Percentiles rank a stretch among this genome's conserved stretches.
Evolutionary conservation across 2,329 filamentous ascomycete species (phyloP).

Genomic region (Sarocladium kiliense): DNA sequence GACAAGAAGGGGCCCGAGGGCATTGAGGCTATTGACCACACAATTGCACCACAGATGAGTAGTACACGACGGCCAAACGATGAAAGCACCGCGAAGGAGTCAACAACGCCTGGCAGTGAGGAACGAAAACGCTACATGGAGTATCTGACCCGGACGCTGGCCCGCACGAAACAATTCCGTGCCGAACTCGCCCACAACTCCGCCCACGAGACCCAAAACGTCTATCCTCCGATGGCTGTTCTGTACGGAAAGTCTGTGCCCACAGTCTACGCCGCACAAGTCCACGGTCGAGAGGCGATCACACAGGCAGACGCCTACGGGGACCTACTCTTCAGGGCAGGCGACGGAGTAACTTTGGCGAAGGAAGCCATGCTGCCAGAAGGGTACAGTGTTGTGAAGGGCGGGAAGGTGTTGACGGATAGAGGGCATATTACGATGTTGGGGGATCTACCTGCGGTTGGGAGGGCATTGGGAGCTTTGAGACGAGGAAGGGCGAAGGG

Average conservation of each 20-base stretch:
- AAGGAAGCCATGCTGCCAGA: slow-evolving; percentile 78
- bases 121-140: slow-evolving; percentile 33
- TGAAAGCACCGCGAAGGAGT: slow-evolving; percentile 5
- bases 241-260: slow-evolving; percentile 85
- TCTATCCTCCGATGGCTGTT: slow-evolving; percentile 75
- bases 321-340: slow-evolving; percentile 77
- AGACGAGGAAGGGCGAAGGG: slow-evolving; percentile 63
- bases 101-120: slow-evolving; percentile 11
- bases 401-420: slow-evolving; percentile 73
- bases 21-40: slow-evolving; percentile 28
- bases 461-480: slow-evolving; percentile 66
- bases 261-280: slow-evolving; percentile 76
- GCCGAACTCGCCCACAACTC: slow-evolving; percentile 61
- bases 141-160: slow-evolving; percentile 73
- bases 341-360: slow-evolving; percentile 85
- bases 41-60: slow-evolving; percentile 22
- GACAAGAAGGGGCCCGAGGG: slow-evolving; percentile 21
- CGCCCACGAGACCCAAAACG: slow-evolving; percentile 56
- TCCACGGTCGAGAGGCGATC: slow-evolving; percentile 69
- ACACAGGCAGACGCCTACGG: slow-evolving; percentile 75
- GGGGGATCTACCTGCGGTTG: slow-evolving; percentile 78
- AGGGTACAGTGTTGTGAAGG: slow-evolving; percentile 69
- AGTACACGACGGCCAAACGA: not conserved
- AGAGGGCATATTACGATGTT: slow-evolving; percentile 83
- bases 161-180: slow-evolving; percentile 70